Evolutionary conservation across 2,329 filamentous ascomycete species (phyloP).

Genomic region (Colletotrichum sp.): DNA sequence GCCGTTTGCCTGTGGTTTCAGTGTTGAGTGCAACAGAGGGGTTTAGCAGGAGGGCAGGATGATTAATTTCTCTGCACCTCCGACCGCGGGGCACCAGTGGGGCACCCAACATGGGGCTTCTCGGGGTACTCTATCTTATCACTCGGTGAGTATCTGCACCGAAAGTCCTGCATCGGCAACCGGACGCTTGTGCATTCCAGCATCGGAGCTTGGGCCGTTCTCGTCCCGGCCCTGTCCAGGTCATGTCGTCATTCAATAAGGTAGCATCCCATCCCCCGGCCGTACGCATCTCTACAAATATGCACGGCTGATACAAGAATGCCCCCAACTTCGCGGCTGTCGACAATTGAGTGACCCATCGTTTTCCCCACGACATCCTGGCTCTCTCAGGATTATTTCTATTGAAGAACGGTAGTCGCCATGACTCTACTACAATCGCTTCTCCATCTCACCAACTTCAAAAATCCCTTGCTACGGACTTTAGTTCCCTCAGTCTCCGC

Average conservation of each 20-base stretch:
- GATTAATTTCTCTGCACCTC: background rate
- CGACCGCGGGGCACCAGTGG: constrained; percentile 14
- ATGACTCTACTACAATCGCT: constrained; percentile 49
- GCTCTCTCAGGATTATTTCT: background rate
- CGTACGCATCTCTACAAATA: background rate
- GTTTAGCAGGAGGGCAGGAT: background rate
- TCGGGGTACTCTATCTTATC: background rate
- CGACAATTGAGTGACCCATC: background rate
- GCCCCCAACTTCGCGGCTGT: background rate
- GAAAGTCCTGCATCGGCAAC: background rate
- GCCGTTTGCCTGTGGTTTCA: background rate
- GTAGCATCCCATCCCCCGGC: background rate
- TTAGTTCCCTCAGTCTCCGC: constrained; percentile 66
- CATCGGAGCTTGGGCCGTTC: background rate
- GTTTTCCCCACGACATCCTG: background rate
- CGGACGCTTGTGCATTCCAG: background rate
- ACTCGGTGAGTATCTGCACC: background rate
- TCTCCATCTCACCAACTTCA: constrained; percentile 66
- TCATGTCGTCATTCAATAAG: constrained; percentile 15
- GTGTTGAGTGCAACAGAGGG: background rate
- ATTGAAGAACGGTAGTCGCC: background rate
- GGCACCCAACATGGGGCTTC: background rate
- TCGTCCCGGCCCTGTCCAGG: background rate
- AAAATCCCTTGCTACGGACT: constrained; percentile 65
- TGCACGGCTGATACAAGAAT: background rate